A percentile compares a stretch with the other conserved stretches of the same genome.
Conservation (phyloP, 140 eudicot genomes). For the Oenanthe javanica region DNA sequence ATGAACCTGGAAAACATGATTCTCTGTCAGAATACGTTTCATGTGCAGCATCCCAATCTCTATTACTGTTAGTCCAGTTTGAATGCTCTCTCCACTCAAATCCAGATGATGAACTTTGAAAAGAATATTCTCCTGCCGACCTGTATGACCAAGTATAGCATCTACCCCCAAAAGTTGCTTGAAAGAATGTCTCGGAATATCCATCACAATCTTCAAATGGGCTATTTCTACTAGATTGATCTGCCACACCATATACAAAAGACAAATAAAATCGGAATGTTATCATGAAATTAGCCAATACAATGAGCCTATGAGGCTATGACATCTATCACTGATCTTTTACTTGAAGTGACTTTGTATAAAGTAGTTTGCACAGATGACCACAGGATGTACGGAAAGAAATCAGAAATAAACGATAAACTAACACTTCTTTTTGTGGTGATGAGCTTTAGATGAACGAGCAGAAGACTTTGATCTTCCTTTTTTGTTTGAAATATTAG, state of each 20-base stretch:
- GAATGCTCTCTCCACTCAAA: constrained; percentile 51
- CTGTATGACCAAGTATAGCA: constrained; percentile 54
- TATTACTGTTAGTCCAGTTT: constrained; percentile 16
- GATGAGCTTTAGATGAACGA: constrained; percentile 32
- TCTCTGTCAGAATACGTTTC: constrained; percentile 42
- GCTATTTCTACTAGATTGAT: constrained; percentile 31
- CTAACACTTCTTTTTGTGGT: constrained; percentile 52
- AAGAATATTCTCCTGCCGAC: constrained; percentile 31
- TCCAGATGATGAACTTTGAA: constrained; percentile 36
- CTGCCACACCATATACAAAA: constrained; percentile 27
- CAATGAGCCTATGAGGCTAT: neutral
- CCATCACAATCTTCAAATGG: constrained; percentile 44
- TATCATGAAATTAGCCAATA: neutral
- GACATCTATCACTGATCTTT: neutral
- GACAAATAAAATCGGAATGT: neutral
- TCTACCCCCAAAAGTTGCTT: constrained; percentile 43
- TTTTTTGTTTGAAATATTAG: constrained; percentile 24
- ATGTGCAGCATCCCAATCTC: constrained; percentile 32
- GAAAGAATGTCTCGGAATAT: constrained; percentile 31
- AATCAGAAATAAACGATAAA: constrained; percentile 3
- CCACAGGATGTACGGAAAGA: neutral
- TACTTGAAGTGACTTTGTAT: neutral
- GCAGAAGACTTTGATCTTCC: constrained; percentile 28
- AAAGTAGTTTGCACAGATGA: neutral
- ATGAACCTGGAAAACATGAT: constrained; percentile 32